Evolutionary conservation across 2,329 filamentous ascomycete species (phyloP), one percentile per base, ranked within the genome.

Genomic region (Microascus cirrosus): DNA sequence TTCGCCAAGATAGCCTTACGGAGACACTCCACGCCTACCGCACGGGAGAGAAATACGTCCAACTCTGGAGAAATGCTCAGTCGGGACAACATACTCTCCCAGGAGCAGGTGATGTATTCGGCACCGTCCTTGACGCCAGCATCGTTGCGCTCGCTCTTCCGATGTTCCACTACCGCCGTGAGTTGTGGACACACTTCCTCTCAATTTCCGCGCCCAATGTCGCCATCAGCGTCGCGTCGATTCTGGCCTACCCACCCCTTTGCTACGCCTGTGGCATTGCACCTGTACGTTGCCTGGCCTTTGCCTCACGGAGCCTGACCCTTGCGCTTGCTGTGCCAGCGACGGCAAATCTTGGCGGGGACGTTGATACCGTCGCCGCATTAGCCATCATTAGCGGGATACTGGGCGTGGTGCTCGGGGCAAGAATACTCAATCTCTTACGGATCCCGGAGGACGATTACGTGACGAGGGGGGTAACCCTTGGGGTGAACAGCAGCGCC

Each of bases 361-460:
- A 85, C 61, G 56, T 72, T 12, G 80, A 80, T 59, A 78, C 81
- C 0, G 76, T 77, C 1, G 79, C 81, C 1, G 80, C 80, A 0
- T 64, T 85, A 53, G 79, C 79, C 6, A 81, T 85, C 52, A 75
- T 82, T 69, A 82, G 78, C 56, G 82, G 82, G 0, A 82, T 85
- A 18, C 62, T 81, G 7, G 82, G 82, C 0, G 80, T 79, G 3
- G 67, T 85, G 8, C 66, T 82, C n/a, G 82, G 81, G 0, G 69
- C 71, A 18, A 65, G 71, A 50, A 71, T 83, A 58, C 64, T 85
- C 54, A 68, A 66, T 5, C 70, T 70, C 67, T 61, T 84, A 60
- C 74, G 70, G 59, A 78, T 85, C 3, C 80, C 79, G 12, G 2
- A 54, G 77, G 81, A 84, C 62, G 82, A 84, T 66, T 85, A 84